Evolutionary conservation across 306 rosid species (phyloP), one percentile per base, ranked within the genome.

Genomic region (Begonia fuchsioides): DNA sequence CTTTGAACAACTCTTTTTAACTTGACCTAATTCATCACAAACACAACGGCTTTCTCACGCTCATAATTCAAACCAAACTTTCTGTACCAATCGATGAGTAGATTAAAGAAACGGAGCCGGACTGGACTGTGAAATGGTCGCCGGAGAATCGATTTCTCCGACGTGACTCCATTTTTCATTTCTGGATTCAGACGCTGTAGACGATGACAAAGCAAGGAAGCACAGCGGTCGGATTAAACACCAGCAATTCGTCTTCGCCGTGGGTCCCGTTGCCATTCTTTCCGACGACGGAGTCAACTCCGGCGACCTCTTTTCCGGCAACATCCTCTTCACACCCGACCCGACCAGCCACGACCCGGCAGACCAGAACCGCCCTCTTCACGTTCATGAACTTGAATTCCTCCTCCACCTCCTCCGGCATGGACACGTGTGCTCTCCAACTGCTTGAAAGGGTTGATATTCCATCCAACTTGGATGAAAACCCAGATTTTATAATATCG

Each of bases 151-250:
- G 35, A 26, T 26, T 8, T 1, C 2, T 3, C 35, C 35, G 35
- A 26, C 35, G 35, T 1, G 35, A 26, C 7, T 26, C 35, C 35
- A 2, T 26, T 8, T 6, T 26, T 26, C 35, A 26, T 26, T 26
- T 4, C 35, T 4, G 3, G 7, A 26, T 6, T 80, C 77, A 84
- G 47, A 79, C 71, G 16, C 62, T 66, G 65, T 90, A 90, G 61
- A 90, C 85, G 59, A 90, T 90, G 51, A 82, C 98, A 72, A 90
- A 90, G 72, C 98, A 90, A 56, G 98, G 98, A 49, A 90, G 95
- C 69, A 90, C 93, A 38, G 98, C 98, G 83, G 82, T 79, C 0
- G 98, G 95, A 72, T 76, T 90, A 51, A 81, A 81, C 62, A 84
- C 98, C 72, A 90, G 15, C 0, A 90, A 61, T 78, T 90, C 97